A percentile compares a stretch with the other conserved stretches of the same genome.
Conservation (phyloP, 345 rosid genomes). For the Nasturtium officinale region DNA sequence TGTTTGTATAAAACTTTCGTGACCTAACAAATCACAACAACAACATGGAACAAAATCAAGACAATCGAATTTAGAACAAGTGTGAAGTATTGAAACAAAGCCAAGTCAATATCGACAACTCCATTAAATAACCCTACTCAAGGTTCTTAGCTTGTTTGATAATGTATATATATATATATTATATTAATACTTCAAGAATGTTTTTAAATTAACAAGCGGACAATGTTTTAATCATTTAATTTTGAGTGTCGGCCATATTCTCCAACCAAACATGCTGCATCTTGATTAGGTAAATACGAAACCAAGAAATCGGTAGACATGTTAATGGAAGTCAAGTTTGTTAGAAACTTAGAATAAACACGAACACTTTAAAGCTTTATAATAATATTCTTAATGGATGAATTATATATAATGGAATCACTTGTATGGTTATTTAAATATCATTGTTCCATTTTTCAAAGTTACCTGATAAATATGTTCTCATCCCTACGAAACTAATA, state of each 20-base stretch:
- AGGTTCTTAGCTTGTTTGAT: conserved; percentile 24
- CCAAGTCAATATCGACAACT: conserved; percentile 35
- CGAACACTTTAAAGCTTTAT: not conserved
- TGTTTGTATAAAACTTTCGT: not conserved
- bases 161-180: conserved; percentile 18
- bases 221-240: conserved; percentile 30
- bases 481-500: not conserved
- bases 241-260: conserved; percentile 36
- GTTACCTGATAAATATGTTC: not conserved
- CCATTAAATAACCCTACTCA: conserved; percentile 16
- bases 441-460: not conserved
- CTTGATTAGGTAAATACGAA: not conserved
- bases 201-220: conserved; percentile 14
- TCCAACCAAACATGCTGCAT: conserved; percentile 26
- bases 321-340: not conserved
- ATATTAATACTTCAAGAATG: not conserved
- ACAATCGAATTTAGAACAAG: conserved; percentile 5
- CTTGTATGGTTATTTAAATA: not conserved
- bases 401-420: not conserved
- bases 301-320: not conserved
- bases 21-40: conserved; percentile 14
- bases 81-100: conserved; percentile 29
- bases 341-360: conserved; percentile 2
- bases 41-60: conserved; percentile 1
- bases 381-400: not conserved